These are phyloP conservation scores for Microthlaspi erraticum DNA, from an alignment of 345 rosid species.

Conservation along the genomic window DNA sequence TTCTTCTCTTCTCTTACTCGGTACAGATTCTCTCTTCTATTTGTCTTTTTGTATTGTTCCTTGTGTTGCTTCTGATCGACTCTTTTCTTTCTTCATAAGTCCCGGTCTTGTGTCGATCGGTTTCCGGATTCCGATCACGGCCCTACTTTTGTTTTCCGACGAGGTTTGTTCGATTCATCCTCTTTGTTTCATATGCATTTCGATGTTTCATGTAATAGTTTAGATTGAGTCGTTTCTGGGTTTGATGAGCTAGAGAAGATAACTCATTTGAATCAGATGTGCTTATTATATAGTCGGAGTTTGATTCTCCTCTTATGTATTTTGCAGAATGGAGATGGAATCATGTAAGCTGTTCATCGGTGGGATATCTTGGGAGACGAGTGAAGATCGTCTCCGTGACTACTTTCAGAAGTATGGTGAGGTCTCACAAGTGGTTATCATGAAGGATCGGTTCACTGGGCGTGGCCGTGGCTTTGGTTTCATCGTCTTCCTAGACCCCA, in stretches of 20 bases:
- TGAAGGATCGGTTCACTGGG: slow-evolving; percentile 80
- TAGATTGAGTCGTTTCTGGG: background rate
- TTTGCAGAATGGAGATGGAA: slow-evolving; percentile 64
- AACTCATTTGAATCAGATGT: background rate
- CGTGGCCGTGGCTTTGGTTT: slow-evolving; percentile 90
- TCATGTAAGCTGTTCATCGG: slow-evolving; percentile 78
- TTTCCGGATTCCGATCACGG: background rate
- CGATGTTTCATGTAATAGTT: background rate
- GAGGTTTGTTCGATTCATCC: background rate
- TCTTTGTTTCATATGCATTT: background rate
- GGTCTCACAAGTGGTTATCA: slow-evolving; percentile 71
- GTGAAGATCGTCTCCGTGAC: slow-evolving; percentile 64
- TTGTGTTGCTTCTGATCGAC: background rate
- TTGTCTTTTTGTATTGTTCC: background rate
- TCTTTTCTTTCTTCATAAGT: background rate
- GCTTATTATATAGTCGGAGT: background rate
- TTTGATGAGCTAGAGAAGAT: background rate
- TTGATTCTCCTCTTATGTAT: background rate
- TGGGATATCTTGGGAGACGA: slow-evolving; percentile 71
- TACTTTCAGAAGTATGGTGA: slow-evolving; percentile 54
- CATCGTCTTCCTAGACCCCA: slow-evolving; percentile 68
- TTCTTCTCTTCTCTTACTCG: slow-evolving; percentile 1
- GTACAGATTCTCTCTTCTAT: slow-evolving; percentile 11
- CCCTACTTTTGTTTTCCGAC: background rate
- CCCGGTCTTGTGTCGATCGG: background rate